Percentiles rank a stretch among this genome's conserved stretches.
Conservation (phyloP, 73 alveolate genomes). For the Stentor roeselii region DNA sequence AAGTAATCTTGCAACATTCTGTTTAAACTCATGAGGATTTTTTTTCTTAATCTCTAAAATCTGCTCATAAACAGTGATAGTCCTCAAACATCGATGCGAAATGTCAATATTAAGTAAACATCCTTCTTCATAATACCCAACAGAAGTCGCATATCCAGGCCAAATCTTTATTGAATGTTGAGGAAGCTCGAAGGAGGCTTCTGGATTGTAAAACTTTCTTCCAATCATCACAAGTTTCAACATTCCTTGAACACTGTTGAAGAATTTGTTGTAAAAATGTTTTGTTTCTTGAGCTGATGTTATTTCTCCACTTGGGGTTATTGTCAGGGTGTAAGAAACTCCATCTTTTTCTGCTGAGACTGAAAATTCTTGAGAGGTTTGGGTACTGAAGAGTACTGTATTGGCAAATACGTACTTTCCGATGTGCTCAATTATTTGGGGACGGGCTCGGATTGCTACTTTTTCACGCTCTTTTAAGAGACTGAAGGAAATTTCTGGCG, state of each 20-base stretch:
- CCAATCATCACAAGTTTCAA: slow-evolving; percentile 44
- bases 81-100: not conserved
- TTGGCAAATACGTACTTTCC: slow-evolving; percentile 28
- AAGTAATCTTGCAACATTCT: slow-evolving; percentile 45
- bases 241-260: slow-evolving; percentile 49
- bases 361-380: slow-evolving; percentile 6
- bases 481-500: slow-evolving; percentile 10
- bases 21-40: too few relatives aligned
- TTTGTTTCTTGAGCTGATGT: not conserved
- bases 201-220: slow-evolving; percentile 48
- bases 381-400: slow-evolving; percentile 10
- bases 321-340: not conserved
- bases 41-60: not conserved
- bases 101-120: slow-evolving; percentile 17
- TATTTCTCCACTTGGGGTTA: not conserved
- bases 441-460: not conserved
- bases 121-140: slow-evolving; percentile 18
- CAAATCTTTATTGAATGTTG: slow-evolving; percentile 24
- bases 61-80: slow-evolving; percentile 13
- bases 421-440: not conserved
- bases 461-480: slow-evolving; percentile 1
- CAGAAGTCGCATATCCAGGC: slow-evolving; percentile 51
- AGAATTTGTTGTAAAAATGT: slow-evolving; percentile 48
- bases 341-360: not conserved
- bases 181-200: slow-evolving; percentile 19